Conservation (phyloP, 2,329 filamentous ascomycete species). For the Aspergillus vadensis region DNA sequence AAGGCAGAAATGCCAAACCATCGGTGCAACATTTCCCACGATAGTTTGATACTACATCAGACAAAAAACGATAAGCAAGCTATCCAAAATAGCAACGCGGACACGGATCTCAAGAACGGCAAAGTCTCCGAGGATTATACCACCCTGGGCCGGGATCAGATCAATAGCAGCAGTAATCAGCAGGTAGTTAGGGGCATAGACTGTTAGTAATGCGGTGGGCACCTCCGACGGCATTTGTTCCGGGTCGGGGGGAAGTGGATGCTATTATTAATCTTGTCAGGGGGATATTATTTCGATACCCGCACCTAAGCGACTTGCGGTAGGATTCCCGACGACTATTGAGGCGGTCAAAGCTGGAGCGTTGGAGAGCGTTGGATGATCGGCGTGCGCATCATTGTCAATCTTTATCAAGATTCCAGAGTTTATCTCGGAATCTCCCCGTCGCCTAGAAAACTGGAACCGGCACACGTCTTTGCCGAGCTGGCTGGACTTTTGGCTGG, state of each 20-base stretch:
- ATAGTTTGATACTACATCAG: too few species aligned
- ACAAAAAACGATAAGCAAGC: neutral
- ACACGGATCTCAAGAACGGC: neutral
- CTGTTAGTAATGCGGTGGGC: neutral
- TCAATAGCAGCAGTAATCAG: neutral
- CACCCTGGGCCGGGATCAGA: neutral
- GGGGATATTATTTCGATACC: constrained; percentile 10
- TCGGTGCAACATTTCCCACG: neutral
- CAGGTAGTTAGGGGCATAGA: too few species aligned
- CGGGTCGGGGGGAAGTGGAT: neutral
- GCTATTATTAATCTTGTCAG: constrained; percentile 11
- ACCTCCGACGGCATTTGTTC: neutral
- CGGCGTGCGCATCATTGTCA: constrained; percentile 20
- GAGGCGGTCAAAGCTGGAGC: constrained; percentile 25
- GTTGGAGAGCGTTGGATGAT: constrained; percentile 29
- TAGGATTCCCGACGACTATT: constrained; percentile 27
- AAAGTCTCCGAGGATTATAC: neutral
- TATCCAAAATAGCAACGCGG: neutral
- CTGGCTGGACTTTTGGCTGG: neutral
- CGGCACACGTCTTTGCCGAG: constrained; percentile 3
- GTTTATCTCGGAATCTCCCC: constrained; percentile 19
- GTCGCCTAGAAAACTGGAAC: neutral
- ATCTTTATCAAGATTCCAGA: constrained; percentile 15
- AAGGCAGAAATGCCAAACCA: neutral
- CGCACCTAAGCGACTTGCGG: constrained; percentile 25